phyloP scores from a whole-genome alignment of 2,329 filamentous ascomycete species.

The Sporothrix pseudoabietina region DNA sequence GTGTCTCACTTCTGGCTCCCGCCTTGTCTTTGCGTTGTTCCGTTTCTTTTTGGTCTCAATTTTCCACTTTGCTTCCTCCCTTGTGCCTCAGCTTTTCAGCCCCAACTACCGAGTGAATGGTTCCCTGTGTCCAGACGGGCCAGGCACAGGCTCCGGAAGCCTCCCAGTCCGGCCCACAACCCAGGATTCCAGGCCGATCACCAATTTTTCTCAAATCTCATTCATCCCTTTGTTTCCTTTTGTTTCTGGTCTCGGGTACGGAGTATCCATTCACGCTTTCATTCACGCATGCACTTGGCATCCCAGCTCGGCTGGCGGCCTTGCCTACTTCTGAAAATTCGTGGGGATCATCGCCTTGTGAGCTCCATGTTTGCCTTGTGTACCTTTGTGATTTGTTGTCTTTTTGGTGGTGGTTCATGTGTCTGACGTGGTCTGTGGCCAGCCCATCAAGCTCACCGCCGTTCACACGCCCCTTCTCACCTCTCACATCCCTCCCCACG shows the following conservation, averaged over 20 bases:
- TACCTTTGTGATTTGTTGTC: neutral
- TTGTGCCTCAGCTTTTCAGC: neutral
- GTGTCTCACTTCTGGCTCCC: neutral
- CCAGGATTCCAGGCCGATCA: neutral
- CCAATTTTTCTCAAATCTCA: neutral
- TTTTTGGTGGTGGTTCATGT: neutral
- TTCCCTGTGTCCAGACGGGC: neutral
- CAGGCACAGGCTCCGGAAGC: neutral
- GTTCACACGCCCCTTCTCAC: constrained; percentile 9
- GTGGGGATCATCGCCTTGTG: neutral
- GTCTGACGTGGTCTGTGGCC: constrained; percentile 15
- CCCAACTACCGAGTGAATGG: neutral
- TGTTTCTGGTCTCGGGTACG: neutral
- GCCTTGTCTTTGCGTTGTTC: no score
- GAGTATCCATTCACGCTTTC: neutral
- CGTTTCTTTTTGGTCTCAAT: neutral
- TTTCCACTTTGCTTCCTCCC: neutral
- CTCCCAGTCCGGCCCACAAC: neutral
- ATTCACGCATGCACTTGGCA: neutral
- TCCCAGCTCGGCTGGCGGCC: neutral
- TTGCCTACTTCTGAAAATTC: neutral
- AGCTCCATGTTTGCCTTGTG: neutral
- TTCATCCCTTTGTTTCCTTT: neutral
- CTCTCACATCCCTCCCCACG: neutral
- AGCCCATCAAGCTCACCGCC: neutral